Base-by-base conservation (phyloP, 176 grass and related monocot genomes). In the Pharus latifolius region DNA sequence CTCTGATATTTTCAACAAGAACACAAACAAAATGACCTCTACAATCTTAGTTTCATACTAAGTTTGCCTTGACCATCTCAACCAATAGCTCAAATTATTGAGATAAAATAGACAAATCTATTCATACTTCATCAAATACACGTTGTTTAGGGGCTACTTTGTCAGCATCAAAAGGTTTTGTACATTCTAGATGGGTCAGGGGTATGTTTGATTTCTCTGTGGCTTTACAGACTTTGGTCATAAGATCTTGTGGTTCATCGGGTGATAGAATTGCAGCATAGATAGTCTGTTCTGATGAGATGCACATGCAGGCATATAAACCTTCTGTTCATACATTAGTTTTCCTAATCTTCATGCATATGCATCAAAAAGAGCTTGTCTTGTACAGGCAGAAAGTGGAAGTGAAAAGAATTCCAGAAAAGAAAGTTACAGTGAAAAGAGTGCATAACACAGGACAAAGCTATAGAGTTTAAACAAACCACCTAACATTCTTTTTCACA, bases 261-360 rank as follows among this genome's bases (percentile, higher is more conserved):
- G 11, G 44, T 67, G 73, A 35, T 61, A 40, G 45, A 74, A 61
- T 54, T 56, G 28, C 17, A 47, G 28, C 54, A 61, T 53, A 78
- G 46, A 46, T 58, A 51, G 16, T 63, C n/a, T n/a, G 15, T 15
- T 54, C 23, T 55, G 74, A 47, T 22, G 10, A 38, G 35, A 61
- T 60, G 69, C 37, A 34, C 67, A 85, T 53, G 76, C 81, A 24
- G 32, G 19, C 47, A 43, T n/a, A n/a, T n/a, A n/a, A n/a, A n/a
- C 73, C 73, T 41, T 65, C 53, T 51, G 73, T 15, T 27, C 32
- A 76, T 54, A 45, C 73, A 43, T 13, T 18, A 29, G 28, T 63
- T 80, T 80, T 10, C 17, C 38, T 42, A 34, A 80, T 56, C 76
- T 69, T 75, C 55, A 62, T 54, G 37, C 16, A 6, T 30, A 3